Base-by-base conservation (phyloP, 805 yeast species). In the Komagataella kurtzmanii region DNA sequence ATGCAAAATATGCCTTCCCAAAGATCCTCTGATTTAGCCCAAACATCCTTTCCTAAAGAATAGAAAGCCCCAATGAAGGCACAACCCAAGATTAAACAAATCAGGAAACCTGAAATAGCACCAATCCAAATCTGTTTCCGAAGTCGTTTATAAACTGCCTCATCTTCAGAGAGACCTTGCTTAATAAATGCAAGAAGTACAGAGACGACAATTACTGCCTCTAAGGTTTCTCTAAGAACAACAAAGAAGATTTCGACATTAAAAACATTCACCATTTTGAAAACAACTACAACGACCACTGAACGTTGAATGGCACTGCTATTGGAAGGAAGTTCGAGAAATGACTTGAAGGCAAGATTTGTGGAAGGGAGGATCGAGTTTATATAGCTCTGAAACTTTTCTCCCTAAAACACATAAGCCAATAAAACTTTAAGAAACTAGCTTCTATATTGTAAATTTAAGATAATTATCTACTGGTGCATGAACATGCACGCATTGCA, bases 1-100 rank as follows among this genome's bases (percentile, higher is more conserved):
- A 91, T 71, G 69, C 95, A 87, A 65, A 91, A 89, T 53, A 88
- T 74, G 73, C 97, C 98, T 76, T 91, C 99, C 98, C 98, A 91
- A 53, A 91, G 67, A 66, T 91, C 97, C 67, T 91, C 99, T 18
- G 96, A 81, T 10, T 67, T 64, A 50, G 91, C 75, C 86, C 96
- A 91, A 57, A 91, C 77, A 76, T 91, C 95, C 51, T 78, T 78
- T 56, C 84, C 82, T 50, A 85, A 74, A 44, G 85, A 70, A 66
- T 91, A 91, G 72, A 88, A 91, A 19, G 88, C 89, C 67, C 96
- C 99, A 65, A 91, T 90, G 70, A 91, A 90, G 52, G 89, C 96
- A 69, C 86, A 84, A 66, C 99, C 99, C 56, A 91, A 72, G 52
- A 80, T 75, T 49, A 91, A 61, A 83, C 98, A 91, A 50, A 88